Evolutionary conservation across 2,329 filamentous ascomycete genomes (phyloP), one percentile per base, ranked within the genome.

Genomic region (Phoma sp.): DNA sequence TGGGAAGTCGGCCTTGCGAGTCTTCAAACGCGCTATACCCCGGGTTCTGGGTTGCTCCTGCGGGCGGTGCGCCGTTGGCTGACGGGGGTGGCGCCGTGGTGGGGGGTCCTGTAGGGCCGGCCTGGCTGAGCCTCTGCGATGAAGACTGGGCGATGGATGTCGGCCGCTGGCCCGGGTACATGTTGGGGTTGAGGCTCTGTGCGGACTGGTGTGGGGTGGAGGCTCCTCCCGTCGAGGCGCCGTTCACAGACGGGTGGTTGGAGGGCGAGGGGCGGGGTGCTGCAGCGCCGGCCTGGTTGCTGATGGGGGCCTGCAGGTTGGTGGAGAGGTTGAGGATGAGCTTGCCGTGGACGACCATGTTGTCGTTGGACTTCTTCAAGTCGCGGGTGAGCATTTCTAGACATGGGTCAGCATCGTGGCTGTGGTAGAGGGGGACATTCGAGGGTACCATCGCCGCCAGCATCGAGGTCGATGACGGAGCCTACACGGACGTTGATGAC

Each of bases 401-500:
- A 21, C 24, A 56, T n/a, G 35, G 40, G 43, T 51, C 39, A 45
- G 43, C 37, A 22, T 3, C n/a, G 4, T 15, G 22, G n/a, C 33
- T 36, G 44, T 32, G 22, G 33, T 24, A 13, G 17, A 24, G 48
- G 31, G 22, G 24, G 29, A 21, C 31, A 41, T 52, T 39, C 37
- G 44, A 29, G 32, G 84, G 72, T 83, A 98, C 95, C 94, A 80
- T 98, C 95, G 62, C 92, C 90, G 54, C 93, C 92, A 55, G 91
- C 86, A 61, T 91, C 88, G 63, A 99, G 81, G 74, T 97, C 94
- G 67, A 99, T 92, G 35, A 95, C 90, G 82, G 96, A 93, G 68
- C 95, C 95, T 65, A 99, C 89, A 55, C 93, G 89, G 68, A 99
- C 90, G 75, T 99, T 99, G 72, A 99, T 97, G 50, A 99, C 95